These are phyloP conservation scores for Aspergillus pseudoviridinutans DNA, from an alignment of 2,329 filamentous ascomycete genomes.

Conservation along the genomic window DNA sequence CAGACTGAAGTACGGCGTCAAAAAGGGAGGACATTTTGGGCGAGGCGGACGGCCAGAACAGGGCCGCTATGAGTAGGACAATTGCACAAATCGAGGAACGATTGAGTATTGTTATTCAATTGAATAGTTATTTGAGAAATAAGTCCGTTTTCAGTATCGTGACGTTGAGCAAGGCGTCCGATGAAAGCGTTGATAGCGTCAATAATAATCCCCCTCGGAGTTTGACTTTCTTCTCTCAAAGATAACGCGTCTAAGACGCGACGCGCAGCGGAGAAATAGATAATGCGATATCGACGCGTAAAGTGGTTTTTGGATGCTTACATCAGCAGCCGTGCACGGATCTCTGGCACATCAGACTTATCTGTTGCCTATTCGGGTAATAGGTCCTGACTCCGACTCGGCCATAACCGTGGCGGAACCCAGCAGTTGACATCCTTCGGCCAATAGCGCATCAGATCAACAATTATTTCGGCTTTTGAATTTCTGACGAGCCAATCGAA, in stretches of 20 bases:
- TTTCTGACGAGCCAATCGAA: slow-evolving; percentile 4
- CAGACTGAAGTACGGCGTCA: slow-evolving; percentile 41
- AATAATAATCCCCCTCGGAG: neutral
- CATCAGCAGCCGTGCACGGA: neutral
- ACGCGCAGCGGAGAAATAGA: slow-evolving; percentile 21
- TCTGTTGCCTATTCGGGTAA: neutral
- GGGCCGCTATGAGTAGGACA: slow-evolving; percentile 20
- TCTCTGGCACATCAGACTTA: neutral
- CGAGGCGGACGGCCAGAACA: slow-evolving; percentile 18
- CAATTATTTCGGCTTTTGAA: slow-evolving; percentile 4
- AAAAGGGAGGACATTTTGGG: slow-evolving; percentile 39
- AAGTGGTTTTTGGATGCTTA: slow-evolving; percentile 29
- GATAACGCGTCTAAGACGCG: slow-evolving; percentile 26
- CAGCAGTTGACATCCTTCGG: neutral
- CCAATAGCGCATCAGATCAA: slow-evolving; percentile 6
- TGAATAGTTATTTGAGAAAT: neutral
- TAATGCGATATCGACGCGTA: slow-evolving; percentile 25
- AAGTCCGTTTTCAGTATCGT: neutral
- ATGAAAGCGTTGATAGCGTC: slow-evolving; percentile 3
- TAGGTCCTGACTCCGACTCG: neutral
- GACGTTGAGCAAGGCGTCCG: neutral
- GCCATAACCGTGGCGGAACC: neutral
- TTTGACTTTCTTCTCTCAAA: slow-evolving; percentile 8
- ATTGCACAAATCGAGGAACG: neutral
- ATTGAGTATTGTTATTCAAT: neutral